Evolutionary conservation across 2,329 filamentous ascomycete genomes (phyloP), one percentile per base, ranked within the genome.

Genomic region (Xylariomycetidae sp.): DNA sequence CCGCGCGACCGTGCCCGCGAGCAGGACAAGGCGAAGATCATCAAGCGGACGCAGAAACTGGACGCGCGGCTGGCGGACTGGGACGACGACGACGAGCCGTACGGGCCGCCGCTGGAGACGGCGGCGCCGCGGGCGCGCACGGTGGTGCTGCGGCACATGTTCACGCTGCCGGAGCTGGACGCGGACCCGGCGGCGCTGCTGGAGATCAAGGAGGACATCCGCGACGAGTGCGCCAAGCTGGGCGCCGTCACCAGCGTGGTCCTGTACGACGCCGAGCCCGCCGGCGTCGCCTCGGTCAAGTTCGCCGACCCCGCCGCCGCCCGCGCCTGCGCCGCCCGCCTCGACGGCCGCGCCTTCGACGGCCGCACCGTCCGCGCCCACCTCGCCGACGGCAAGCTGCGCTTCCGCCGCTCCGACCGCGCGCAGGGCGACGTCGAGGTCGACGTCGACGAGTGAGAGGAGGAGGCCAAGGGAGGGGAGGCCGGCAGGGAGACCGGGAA

Each of bases 181-280:
- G 85, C 93, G 53, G 89, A 96, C 50, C 79, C 85, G 2, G 79
- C 79, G 1, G 85, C 83, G 2, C 73, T 93, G 39, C 67, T 93
- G 23, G 90, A 96, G 43, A 94, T 96, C 64, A 93, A 93, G 56
- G 84, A 95, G 57, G 92, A 98, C 55, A 85, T 96, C 35, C 76
- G 85, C 28, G 86, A 95, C 31, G 89, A 95, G 60, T 94, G 87
- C 57, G 72, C 76, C 37, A 93, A 93, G 61, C 67, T 92, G 10
- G 92, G 92, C 3, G 72, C 81, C 16, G 86, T 96, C 22, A 94
- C 88, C 19, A 95, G 93, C 53, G 85, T 96, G 25, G 80, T 92
- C 3, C 67, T 98, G 12, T 98, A 84, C 57, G 92, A 98, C 57
- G 70, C 81, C 43, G 93, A 98, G 59, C 64, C 75, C 4, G 83